Evolutionary conservation across 2,329 filamentous ascomycete species (phyloP), one percentile per base, ranked within the genome.

Genomic region (Penicillium sp.): DNA sequence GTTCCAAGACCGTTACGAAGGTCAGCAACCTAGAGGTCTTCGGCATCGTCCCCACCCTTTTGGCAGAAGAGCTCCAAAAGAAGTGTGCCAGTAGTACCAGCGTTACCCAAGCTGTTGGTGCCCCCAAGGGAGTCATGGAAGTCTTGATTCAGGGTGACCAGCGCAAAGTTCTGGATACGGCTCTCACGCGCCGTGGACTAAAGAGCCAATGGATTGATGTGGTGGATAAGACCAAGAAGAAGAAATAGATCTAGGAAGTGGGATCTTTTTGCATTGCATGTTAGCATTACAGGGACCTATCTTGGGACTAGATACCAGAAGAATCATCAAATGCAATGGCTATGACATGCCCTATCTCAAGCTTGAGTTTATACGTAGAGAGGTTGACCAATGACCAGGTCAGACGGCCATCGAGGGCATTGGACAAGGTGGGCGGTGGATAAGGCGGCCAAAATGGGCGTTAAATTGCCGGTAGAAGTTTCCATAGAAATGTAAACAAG

Each of bases 121-220:
- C 85, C 9, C 84, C 86, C 63, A 83, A 82, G 63, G 84, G 85
- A 0, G 76, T 87, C 2, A 83, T 88, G 82, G 87, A 89, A 69
- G 82, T 90, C 21, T 79, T 88, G 74, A 81, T 89, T 3, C 87
- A 90, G 66, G 87, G 87, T 1, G 85, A 87, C 58, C 87, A 89
- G 74, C 82, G 81, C 55, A 82, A 84, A 59, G 82, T 82, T 16
- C 78, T 89, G 19, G 75, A 86, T 47, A 84, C 82, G 64, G 84
- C 85, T 27, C 70, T 90, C 63, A 80, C 80, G 58, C 81, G 79
- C 68, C 79, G 85, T 57, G 87, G 87, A 0, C 76, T 90, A 4
- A 79, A 79, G 55, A 76, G 73, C 56, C 79, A 81, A 59, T 88
- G 85, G 84, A 77, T 89, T 27, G 83, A 87, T 45, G 75, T 87